Conservation (phyloP, 78 protist genomes). For the Dictyostelium capitatum region DNA sequence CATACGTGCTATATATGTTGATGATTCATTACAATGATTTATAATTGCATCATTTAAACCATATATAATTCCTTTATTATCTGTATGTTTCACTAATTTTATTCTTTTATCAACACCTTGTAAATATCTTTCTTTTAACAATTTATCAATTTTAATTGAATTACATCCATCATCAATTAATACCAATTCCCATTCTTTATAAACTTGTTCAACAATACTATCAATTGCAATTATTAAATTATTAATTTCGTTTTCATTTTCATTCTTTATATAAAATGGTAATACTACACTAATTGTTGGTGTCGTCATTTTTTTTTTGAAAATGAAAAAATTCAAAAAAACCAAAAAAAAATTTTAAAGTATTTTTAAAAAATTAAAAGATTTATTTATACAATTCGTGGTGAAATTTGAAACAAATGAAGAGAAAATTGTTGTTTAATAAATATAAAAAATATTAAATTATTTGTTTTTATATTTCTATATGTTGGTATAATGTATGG, state of each 20-base stretch:
- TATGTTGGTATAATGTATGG: too few species aligned
- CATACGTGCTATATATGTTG: constrained; percentile 70
- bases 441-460: too few species aligned
- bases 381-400: too few species aligned
- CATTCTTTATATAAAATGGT: constrained; percentile 42
- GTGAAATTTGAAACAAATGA: too few species aligned
- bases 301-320: too few species aligned
- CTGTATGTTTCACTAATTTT: not conserved
- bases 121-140: not conserved
- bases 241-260: not conserved
- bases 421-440: too few species aligned
- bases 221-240: constrained; percentile 13
- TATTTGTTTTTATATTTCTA: too few species aligned
- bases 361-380: too few species aligned
- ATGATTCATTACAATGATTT: not conserved
- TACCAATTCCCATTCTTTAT: constrained; percentile 36
- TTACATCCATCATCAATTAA: constrained; percentile 69
- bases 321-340: too few species aligned
- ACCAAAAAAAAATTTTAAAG: too few species aligned
- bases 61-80: constrained; percentile 30
- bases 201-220: constrained; percentile 62
- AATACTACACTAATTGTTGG: constrained; percentile 29
- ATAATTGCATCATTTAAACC: constrained; percentile 25
- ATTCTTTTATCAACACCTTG: not conserved
- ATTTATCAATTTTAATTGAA: not conserved